These are phyloP conservation scores for Cercospora janseana DNA, from an alignment of 2,329 filamentous ascomycete species.

Conservation along the genomic window DNA sequence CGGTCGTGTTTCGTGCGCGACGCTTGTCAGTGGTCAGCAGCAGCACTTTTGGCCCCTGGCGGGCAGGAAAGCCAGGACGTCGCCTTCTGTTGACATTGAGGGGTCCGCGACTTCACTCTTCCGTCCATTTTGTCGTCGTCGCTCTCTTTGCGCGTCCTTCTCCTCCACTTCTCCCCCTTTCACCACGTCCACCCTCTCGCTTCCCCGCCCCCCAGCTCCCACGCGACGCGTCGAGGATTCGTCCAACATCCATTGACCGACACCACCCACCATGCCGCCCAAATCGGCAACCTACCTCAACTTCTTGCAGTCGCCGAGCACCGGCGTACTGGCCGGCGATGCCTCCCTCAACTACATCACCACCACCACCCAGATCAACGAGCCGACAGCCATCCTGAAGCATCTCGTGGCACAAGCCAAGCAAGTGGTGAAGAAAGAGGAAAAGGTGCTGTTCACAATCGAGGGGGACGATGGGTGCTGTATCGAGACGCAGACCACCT, in stretches of 20 bases:
- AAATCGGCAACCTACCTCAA: slow-evolving; percentile 46
- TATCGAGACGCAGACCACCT: slow-evolving; percentile 74
- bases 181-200: not conserved
- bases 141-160: no score
- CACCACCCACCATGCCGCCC: slow-evolving; percentile 22
- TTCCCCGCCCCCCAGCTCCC: not conserved
- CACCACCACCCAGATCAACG: slow-evolving; percentile 71
- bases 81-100: no score
- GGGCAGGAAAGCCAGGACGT: no score
- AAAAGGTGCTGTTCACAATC: slow-evolving; percentile 71
- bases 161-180: no score
- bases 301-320: slow-evolving; percentile 47
- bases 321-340: slow-evolving; percentile 45
- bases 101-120: no score
- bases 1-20: no score
- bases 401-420: slow-evolving; percentile 71
- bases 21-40: no score
- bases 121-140: no score
- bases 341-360: slow-evolving; percentile 75
- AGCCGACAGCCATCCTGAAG: slow-evolving; percentile 74
- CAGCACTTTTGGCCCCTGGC: no score
- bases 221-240: not conserved
- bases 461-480: slow-evolving; percentile 69
- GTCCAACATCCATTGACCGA: not conserved
- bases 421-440: slow-evolving; percentile 77